Conservation (phyloP, 2,329 filamentous ascomycete genomes). For the Magnaporthiopsis incrustans region DNA sequence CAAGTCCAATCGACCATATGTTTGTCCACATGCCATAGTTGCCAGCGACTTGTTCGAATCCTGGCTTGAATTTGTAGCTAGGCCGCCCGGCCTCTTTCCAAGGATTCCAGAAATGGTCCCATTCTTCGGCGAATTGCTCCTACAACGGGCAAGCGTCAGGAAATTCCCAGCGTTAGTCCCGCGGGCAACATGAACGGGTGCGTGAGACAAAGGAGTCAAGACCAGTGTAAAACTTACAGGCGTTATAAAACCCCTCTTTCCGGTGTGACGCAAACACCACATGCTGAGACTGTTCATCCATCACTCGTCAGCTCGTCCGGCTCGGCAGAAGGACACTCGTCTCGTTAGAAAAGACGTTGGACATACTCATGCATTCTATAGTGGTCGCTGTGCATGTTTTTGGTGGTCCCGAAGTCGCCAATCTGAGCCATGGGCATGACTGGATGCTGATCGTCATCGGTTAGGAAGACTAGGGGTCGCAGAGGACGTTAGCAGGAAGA, state of each 20-base stretch:
- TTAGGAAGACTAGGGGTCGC: slow-evolving; percentile 1
- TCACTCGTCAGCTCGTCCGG: neutral
- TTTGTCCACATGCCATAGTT: neutral
- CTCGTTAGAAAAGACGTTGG: neutral
- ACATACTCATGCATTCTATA: neutral
- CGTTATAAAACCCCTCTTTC: neutral
- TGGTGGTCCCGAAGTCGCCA: neutral
- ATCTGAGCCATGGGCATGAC: neutral
- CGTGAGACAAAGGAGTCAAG: neutral
- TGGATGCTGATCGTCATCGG: neutral
- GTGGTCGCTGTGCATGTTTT: neutral
- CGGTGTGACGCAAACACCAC: neutral
- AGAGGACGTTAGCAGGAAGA: neutral
- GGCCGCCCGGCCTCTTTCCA: neutral
- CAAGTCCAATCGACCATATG: neutral
- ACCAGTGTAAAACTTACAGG: neutral
- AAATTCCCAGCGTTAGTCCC: neutral
- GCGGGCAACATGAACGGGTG: neutral
- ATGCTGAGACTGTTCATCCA: neutral
- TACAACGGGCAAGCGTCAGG: neutral
- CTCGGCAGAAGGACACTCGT: too few species aligned
- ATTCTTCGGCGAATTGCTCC: slow-evolving; percentile 6
- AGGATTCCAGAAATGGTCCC: neutral
- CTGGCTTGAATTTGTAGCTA: neutral
- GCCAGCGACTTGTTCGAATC: neutral